Evolutionary conservation across 371 early-diverging fungal species (phyloP), one percentile per base, ranked within the genome.

Genomic region (Circinella minor): DNA sequence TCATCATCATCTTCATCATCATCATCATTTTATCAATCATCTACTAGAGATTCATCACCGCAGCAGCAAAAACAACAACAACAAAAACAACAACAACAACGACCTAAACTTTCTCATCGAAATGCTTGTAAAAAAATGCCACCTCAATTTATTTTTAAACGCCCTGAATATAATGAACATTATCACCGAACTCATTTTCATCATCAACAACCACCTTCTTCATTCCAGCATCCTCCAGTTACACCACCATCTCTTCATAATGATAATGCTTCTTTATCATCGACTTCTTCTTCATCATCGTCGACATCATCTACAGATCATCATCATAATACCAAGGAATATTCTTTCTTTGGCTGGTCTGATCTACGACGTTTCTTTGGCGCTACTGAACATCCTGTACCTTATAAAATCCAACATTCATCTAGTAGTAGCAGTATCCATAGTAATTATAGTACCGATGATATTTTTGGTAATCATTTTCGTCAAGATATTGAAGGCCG

Each of bases 141-240:
- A 7, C 66, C 78, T 7, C 81, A 81, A 66, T 81, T 81, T 62
- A 65, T 81, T 14, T 81, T 81, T 61, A 75, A 77, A 36, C 76
- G 74, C n/a, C 81, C 81, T 15, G 74, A 75, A 70, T 81, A 81
- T 55, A 76, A 78, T 46, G 74, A 76, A 39, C 74, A 69, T 20
- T 81, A 81, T 39, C 79, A 81, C 36, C 72, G 74, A 14, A 81
- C 78, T 9, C 81, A 81, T 63, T 81, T 78, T 46, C 81, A 81
- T 48, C 77, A 67, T 55, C 37, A 27, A 14, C 60, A 48, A 46
- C 39, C 15, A 13, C 62, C 10, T 48, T 20, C 46, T 7, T 18
- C 15, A 39, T 34, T 59, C 27, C 27, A 27, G 2, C 27, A 27
- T 27, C 27, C 27, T 27, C 27, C 27, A 27, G 27, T 27, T 27